phyloP scores from a whole-genome alignment of 2,329 filamentous ascomycete species.

The Sarocladium strictum region DNA sequence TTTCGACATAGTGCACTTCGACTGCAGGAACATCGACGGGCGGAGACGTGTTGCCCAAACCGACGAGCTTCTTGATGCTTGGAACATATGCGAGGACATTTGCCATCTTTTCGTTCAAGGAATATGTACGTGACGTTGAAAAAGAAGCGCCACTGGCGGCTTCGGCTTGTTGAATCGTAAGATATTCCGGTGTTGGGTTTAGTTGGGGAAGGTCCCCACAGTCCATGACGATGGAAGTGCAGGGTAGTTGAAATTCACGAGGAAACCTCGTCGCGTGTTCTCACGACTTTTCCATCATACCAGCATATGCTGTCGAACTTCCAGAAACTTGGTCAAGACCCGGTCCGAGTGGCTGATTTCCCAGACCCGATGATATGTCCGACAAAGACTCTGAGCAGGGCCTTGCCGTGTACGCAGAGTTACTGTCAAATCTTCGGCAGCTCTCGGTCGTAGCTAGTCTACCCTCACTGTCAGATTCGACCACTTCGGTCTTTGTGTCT shows the following conservation, averaged over 20 bases:
- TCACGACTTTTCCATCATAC: too few species aligned
- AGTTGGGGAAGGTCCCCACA: background rate
- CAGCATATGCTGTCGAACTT: too few species aligned
- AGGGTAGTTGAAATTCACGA: background rate
- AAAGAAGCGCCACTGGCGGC: background rate
- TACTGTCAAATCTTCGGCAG: constrained; percentile 59
- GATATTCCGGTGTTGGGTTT: background rate
- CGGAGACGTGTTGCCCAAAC: constrained; percentile 18
- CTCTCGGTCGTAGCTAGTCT: constrained; percentile 53
- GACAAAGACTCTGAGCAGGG: constrained; percentile 1
- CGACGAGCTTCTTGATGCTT: constrained; percentile 21
- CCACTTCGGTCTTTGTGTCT: constrained; percentile 38
- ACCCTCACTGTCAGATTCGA: constrained; percentile 32
- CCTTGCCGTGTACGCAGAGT: constrained; percentile 55
- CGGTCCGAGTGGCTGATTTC: background rate
- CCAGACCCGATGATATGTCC: background rate
- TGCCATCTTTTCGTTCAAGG: constrained; percentile 20
- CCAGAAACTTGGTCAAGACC: too few species aligned
- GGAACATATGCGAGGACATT: constrained; percentile 28
- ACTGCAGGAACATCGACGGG: constrained; percentile 59
- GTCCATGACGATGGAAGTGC: background rate
- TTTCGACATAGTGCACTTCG: constrained; percentile 73
- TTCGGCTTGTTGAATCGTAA: constrained; percentile 1
- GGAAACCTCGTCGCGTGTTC: too few species aligned
- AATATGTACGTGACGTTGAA: background rate